These are phyloP conservation scores for Talaromyces amestolkiae DNA, from an alignment of 2,329 filamentous ascomycete genomes.

Conservation along the genomic window DNA sequence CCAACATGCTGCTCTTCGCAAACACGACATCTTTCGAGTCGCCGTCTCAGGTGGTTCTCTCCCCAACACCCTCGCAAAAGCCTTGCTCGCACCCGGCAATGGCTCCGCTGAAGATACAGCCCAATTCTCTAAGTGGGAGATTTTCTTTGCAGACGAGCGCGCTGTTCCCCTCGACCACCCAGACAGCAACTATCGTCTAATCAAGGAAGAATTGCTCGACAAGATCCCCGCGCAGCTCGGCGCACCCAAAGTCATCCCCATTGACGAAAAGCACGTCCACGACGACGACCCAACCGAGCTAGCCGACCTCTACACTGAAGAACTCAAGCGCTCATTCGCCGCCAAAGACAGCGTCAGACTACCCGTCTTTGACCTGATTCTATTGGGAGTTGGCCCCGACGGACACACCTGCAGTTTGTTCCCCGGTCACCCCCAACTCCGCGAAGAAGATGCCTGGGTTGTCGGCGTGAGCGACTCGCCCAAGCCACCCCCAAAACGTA, in stretches of 20 bases:
- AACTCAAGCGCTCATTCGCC: conserved; percentile 80
- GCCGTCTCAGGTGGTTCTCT: conserved; percentile 92
- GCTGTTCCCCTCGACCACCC: conserved; percentile 86
- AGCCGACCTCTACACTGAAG: conserved; percentile 89
- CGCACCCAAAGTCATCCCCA: conserved; percentile 72
- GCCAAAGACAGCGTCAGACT: conserved; percentile 90
- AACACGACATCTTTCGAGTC: conserved; percentile 84
- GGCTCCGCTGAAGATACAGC: conserved; percentile 59
- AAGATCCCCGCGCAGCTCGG: conserved; percentile 71
- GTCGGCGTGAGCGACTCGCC: conserved; percentile 88
- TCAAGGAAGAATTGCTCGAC: conserved; percentile 84
- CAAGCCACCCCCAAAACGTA: conserved; percentile 86
- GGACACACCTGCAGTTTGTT: conserved; percentile 97
- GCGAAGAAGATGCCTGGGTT: conserved; percentile 88
- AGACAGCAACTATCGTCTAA: conserved; percentile 89
- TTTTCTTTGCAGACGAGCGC: conserved; percentile 98
- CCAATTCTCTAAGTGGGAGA: conserved; percentile 86
- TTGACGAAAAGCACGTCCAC: conserved; percentile 64
- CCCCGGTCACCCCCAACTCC: conserved; percentile 80
- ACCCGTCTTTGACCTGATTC: conserved; percentile 89
- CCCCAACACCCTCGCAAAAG: conserved; percentile 80
- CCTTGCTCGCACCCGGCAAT: conserved; percentile 63
- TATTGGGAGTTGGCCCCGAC: conserved; percentile 91
- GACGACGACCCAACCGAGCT: conserved; percentile 87
- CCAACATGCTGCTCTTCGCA: conserved; percentile 74